Conservation (phyloP, 495 filamentous ascomycete genomes). For the Bacidia gigantensis region DNA sequence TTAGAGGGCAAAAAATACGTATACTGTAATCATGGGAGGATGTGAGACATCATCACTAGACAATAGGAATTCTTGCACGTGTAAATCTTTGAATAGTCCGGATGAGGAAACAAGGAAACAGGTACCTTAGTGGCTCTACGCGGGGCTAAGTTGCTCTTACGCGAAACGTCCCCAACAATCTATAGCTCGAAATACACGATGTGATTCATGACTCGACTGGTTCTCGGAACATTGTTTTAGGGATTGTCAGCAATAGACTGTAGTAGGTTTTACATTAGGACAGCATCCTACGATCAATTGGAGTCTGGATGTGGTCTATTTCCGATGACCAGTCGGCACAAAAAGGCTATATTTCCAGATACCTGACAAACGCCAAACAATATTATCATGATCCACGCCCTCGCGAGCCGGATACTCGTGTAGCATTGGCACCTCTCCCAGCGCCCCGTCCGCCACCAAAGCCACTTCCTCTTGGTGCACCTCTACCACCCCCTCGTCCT, state of each 20-base stretch:
- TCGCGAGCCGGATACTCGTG: conserved; percentile 10
- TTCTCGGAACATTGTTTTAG: too few relatives aligned
- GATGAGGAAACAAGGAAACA: not conserved
- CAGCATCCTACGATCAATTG: not conserved
- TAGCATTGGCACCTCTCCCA: conserved; percentile 17
- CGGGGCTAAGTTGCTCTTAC: too few relatives aligned
- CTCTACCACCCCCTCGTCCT: conserved; percentile 23
- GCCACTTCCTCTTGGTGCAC: conserved; percentile 31
- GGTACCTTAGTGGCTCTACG: too few relatives aligned
- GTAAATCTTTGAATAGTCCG: too few relatives aligned
- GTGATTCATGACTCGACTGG: too few relatives aligned
- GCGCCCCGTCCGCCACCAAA: conserved; percentile 14
- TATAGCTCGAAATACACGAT: not conserved
- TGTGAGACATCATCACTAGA: not conserved
- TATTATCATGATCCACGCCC: conserved; percentile 16
- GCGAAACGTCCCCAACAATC: not conserved
- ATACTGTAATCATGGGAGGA: too few relatives aligned
- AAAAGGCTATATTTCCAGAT: not conserved
- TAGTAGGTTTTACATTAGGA: not conserved
- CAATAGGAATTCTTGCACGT: not conserved
- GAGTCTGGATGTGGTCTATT: not conserved
- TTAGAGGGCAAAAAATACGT: too few relatives aligned
- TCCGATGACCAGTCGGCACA: not conserved
- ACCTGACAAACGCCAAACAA: conserved; percentile 3
- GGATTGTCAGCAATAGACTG: too few relatives aligned